Conservation (phyloP, 805 yeast genomes). For the Hanseniaspora clermontiae region DNA sequence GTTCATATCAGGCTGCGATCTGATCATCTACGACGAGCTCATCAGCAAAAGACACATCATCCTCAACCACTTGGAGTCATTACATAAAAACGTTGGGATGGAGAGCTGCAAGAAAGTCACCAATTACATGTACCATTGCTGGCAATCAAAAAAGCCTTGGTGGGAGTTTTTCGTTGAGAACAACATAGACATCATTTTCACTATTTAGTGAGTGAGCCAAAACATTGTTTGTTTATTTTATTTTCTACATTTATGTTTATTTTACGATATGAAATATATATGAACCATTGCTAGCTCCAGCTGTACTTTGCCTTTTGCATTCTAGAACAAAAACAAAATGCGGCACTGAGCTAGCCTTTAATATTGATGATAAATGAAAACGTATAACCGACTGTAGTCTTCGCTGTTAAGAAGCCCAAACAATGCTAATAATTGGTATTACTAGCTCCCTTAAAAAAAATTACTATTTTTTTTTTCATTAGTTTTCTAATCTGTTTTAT, state of each 20-base stretch:
- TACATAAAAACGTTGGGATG: conserved; percentile 10
- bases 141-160: conserved; percentile 11
- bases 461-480: neutral
- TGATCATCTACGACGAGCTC: conserved; percentile 3
- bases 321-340: neutral
- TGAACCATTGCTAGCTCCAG: neutral
- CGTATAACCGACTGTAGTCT: no score
- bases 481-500: neutral
- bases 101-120: conserved; percentile 6
- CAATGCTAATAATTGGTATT: no score
- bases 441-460: no score
- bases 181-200: conserved; percentile 7
- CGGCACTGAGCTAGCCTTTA: neutral
- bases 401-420: no score
- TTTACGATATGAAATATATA: neutral
- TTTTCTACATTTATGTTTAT: no score
- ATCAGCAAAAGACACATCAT: conserved; percentile 4
- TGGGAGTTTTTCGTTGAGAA: conserved; percentile 8
- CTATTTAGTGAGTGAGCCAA: neutral
- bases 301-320: neutral
- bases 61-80: neutral
- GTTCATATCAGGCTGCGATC: conserved; percentile 10
- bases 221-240: neutral
- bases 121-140: conserved; percentile 9
- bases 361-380: no score